phyloP scores from a whole-genome alignment of 1,284 basidiomycete species.

The Ceratobasidium sp. region DNA sequence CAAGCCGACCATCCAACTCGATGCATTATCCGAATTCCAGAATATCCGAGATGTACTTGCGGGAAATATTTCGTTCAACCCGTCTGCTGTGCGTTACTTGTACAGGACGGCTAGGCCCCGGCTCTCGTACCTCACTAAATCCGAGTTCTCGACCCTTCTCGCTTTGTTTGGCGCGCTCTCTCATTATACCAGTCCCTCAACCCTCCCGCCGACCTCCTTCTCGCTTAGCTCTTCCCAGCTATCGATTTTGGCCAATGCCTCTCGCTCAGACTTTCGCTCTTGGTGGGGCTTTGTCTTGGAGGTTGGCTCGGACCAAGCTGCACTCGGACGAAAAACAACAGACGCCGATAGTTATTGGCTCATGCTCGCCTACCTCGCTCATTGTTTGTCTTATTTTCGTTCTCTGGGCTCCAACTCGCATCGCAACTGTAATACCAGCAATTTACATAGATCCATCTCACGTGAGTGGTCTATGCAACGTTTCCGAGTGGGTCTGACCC shows the following conservation, averaged over 20 bases:
- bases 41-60: not conserved
- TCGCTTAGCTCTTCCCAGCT: not conserved
- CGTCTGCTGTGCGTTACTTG: not conserved
- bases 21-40: not conserved
- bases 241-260: not conserved
- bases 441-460: not conserved
- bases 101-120: not conserved
- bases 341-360: constrained; percentile 31
- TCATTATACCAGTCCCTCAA: not conserved
- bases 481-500: not conserved
- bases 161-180: constrained; percentile 8
- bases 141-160: constrained; percentile 22
- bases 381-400: constrained; percentile 3
- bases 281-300: constrained; percentile 23
- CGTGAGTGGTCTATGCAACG: not conserved
- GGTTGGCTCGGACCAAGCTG: constrained; percentile 10
- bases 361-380: constrained; percentile 4
- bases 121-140: not conserved
- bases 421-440: not conserved
- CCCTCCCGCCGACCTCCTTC: not conserved
- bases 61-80: not conserved
- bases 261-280: not conserved
- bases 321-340: not conserved
- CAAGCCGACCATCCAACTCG: not conserved
- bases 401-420: not conserved